A percentile compares a stretch with the other conserved stretches of the same genome.
phyloP scores from a whole-genome alignment of 129 eudicot genomes.

The Pittosporum tobira region DNA sequence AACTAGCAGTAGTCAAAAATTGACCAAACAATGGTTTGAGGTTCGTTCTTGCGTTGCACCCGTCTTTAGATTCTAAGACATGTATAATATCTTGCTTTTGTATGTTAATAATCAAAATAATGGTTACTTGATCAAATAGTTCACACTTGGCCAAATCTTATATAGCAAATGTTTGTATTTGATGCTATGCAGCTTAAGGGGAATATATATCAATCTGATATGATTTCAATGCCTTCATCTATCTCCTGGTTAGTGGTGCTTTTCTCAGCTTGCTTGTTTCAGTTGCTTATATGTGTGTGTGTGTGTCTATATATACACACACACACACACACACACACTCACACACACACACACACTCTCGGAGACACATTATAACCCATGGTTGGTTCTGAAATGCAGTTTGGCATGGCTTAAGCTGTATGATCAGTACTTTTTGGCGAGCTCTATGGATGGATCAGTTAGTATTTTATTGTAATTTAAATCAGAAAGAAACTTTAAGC shows the following conservation, averaged over 20 bases:
- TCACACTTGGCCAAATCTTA: background rate
- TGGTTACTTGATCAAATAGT: background rate
- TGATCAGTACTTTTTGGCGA: slow-evolving; percentile 80
- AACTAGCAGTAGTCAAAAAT: slow-evolving; percentile 25
- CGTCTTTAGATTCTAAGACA: background rate
- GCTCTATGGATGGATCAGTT: slow-evolving; percentile 99
- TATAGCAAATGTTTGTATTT: background rate
- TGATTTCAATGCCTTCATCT: slow-evolving; percentile 71
- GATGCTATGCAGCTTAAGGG: slow-evolving; percentile 56
- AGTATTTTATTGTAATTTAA: slow-evolving; percentile 16
- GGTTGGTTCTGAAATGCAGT: slow-evolving; percentile 40
- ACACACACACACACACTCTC: background rate
- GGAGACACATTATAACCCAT: background rate
- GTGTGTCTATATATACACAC: no score
- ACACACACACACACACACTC: background rate
- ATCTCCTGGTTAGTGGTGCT: slow-evolving; percentile 57
- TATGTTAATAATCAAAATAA: background rate
- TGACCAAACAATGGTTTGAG: slow-evolving; percentile 38
- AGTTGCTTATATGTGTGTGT: background rate
- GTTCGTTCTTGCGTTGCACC: slow-evolving; percentile 15
- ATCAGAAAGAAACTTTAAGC: background rate
- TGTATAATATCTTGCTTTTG: no score
- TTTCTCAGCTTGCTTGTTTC: background rate
- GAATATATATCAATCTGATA: slow-evolving; percentile 22
- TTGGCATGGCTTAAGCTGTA: slow-evolving; percentile 57